Conservation (phyloP, 2,329 filamentous ascomycete genomes). For the Xylaria digitata region DNA sequence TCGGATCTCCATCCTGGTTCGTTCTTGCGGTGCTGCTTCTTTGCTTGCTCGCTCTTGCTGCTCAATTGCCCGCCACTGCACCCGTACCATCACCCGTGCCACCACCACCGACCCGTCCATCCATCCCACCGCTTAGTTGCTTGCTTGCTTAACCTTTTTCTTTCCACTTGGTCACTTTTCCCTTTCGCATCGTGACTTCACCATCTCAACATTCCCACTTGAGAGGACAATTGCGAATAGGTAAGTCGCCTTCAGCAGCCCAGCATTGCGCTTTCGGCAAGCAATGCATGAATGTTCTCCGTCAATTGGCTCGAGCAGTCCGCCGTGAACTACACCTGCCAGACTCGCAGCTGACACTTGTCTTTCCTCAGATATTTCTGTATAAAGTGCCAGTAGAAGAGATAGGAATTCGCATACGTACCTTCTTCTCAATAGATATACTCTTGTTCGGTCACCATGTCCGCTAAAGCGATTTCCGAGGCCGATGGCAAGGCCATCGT, state of each 20-base stretch:
- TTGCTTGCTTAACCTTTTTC: conserved; percentile 31
- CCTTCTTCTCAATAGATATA: conserved; percentile 42
- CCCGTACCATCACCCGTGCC: conserved; percentile 1
- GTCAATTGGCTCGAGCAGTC: not conserved
- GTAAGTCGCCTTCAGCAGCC: conserved; percentile 26
- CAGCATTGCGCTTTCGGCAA: conserved; percentile 10
- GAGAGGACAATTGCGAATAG: conserved; percentile 39
- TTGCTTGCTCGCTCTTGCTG: conserved; percentile 20
- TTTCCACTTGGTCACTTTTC: conserved; percentile 35
- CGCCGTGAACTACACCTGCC: conserved; percentile 14
- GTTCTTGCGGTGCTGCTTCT: conserved; percentile 13
- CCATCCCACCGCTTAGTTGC: conserved; percentile 30
- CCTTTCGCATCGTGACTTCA: conserved; percentile 41
- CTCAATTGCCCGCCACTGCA: conserved; percentile 30
- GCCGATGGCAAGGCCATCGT: conserved; percentile 99
- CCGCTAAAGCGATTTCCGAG: conserved; percentile 97
- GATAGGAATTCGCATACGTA: conserved; percentile 45
- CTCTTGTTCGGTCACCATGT: conserved; percentile 68
- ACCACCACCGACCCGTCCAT: conserved; percentile 17
- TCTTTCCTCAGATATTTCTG: conserved; percentile 37
- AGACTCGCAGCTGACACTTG: conserved; percentile 40
- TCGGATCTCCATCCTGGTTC: conserved; percentile 32
- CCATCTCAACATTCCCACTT: conserved; percentile 38
- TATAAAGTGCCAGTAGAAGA: conserved; percentile 30
- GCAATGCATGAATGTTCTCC: conserved; percentile 11